These are phyloP conservation scores for Aspergillus kassunensis DNA, from an alignment of 495 filamentous ascomycete species.

Conservation along the genomic window DNA sequence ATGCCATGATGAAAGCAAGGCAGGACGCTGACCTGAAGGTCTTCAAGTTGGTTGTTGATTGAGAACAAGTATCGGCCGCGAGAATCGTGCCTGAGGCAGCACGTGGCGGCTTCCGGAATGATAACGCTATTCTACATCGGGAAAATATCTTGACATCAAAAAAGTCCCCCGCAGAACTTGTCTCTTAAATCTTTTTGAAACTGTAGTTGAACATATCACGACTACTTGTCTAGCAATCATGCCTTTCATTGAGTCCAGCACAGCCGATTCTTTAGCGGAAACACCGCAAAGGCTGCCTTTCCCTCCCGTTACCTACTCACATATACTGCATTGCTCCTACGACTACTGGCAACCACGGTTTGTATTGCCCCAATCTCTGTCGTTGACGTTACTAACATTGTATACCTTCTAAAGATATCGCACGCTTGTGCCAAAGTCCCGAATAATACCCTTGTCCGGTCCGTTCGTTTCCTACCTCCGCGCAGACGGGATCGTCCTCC, in stretches of 20 bases:
- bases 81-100: constrained; percentile 23
- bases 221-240: constrained; percentile 13
- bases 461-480: constrained; percentile 83
- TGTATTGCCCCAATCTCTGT: background rate
- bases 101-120: constrained; percentile 1
- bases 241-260: constrained; percentile 32
- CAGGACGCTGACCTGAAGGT: background rate
- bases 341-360: constrained; percentile 78
- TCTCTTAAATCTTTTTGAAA: background rate
- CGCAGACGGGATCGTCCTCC: constrained; percentile 88
- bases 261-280: constrained; percentile 16
- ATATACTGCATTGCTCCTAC: constrained; percentile 93
- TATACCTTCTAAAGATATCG: constrained; percentile 58
- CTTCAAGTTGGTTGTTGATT: background rate
- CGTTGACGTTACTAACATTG: background rate
- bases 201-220: background rate
- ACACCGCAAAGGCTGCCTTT: constrained; percentile 57
- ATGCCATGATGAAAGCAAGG: constrained; percentile 44
- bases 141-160: constrained; percentile 12
- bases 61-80: constrained; percentile 1
- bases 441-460: constrained; percentile 68
- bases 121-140: constrained; percentile 6
- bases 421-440: constrained; percentile 73
- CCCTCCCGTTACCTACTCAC: constrained; percentile 72
- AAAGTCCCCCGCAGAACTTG: constrained; percentile 7